phyloP scores from a whole-genome alignment of 1,139 yeast species.

The Pichia sp. region DNA sequence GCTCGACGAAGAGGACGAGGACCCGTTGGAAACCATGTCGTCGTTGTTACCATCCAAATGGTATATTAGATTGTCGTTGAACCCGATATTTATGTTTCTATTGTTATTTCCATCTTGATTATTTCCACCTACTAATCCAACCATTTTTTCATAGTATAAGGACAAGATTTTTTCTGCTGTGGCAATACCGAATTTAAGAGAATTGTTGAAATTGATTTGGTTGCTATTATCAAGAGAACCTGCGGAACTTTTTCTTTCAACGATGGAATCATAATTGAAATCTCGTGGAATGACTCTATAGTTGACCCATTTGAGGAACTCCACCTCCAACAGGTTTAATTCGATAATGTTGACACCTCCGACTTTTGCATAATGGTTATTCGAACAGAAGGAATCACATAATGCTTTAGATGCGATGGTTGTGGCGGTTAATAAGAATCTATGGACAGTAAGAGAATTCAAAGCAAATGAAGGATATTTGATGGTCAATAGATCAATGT shows the following conservation, averaged over 20 bases:
- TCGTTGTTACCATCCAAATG: slow-evolving; percentile 9
- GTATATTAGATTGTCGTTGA: slow-evolving; percentile 26
- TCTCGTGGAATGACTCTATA: slow-evolving; percentile 71
- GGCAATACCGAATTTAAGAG: slow-evolving; percentile 27
- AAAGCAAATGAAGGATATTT: slow-evolving; percentile 80
- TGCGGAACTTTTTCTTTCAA: slow-evolving; percentile 27
- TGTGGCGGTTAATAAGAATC: slow-evolving; percentile 87
- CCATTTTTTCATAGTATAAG: slow-evolving; percentile 59
- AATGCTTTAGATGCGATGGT: slow-evolving; percentile 90
- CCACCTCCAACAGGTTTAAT: slow-evolving; percentile 83
- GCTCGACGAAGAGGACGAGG: no score
- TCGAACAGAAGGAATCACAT: slow-evolving; percentile 93
- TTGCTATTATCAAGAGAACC: slow-evolving; percentile 25
- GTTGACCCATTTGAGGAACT: slow-evolving; percentile 76
- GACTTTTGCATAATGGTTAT: slow-evolving; percentile 90
- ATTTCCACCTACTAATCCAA: slow-evolving; percentile 53
- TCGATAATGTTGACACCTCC: slow-evolving; percentile 92
- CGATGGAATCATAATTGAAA: slow-evolving; percentile 27
- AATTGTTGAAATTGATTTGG: not conserved
- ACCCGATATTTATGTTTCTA: slow-evolving; percentile 21
- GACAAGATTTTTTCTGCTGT: slow-evolving; percentile 45
- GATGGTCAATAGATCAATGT: slow-evolving; percentile 79
- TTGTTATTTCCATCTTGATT: not conserved
- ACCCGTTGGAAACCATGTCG: no score
- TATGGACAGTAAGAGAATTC: slow-evolving; percentile 89